Base-by-base conservation (phyloP, 2,329 filamentous ascomycete genomes). In the Ophiostoma angusticollis region DNA sequence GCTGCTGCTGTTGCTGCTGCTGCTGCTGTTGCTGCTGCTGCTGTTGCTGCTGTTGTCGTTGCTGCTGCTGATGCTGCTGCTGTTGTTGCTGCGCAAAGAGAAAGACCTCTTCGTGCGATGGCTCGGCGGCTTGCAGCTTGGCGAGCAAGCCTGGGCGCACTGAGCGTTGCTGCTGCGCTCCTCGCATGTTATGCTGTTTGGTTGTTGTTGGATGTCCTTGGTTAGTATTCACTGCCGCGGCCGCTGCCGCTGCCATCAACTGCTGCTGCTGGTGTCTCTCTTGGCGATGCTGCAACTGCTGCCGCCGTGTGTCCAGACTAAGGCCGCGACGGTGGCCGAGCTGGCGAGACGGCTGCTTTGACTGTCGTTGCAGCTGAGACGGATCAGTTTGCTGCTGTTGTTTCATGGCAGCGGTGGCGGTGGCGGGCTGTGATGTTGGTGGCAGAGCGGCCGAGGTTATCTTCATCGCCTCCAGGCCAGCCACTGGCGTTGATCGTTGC, bases 121-220 rank as follows among this genome's bases (percentile, higher is more conserved):
- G 48, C 45, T 50, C 44, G 46, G 40, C 40, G 42, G 60, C 52
- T 54, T 60, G 61, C 44, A 47, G 44, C 42, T 57, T 69, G 72
- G 18, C 17, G n/a, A n/a, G n/a, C n/a, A n/a, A n/a, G 33, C 80
- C 79, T 75, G 80, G 80, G 76, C 82, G 78, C 74, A 74, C 74
- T 72, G 77, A 72, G 73, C 75, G 76, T 69, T 86, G 83, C 78
- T 84, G 77, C 75, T 89, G 84, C 78, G 80, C 73, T 83, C 84
- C 82, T 80, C 80, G 81, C 78, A 85, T 73, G 65, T 76, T 71
- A 73, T 85, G 80, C 74, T 87, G 44, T 34, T 39, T 82, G n/a
- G n/a, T n/a, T 64, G 64, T 71, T 52, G 60, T 61, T 63, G 66
- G 54, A 67, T 67, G 62, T 71, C 65, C 65, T 67, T 63, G 58